Evolutionary conservation across 2,329 filamentous ascomycete genomes (phyloP).

Genomic region (Aspergillus tanneri): DNA sequence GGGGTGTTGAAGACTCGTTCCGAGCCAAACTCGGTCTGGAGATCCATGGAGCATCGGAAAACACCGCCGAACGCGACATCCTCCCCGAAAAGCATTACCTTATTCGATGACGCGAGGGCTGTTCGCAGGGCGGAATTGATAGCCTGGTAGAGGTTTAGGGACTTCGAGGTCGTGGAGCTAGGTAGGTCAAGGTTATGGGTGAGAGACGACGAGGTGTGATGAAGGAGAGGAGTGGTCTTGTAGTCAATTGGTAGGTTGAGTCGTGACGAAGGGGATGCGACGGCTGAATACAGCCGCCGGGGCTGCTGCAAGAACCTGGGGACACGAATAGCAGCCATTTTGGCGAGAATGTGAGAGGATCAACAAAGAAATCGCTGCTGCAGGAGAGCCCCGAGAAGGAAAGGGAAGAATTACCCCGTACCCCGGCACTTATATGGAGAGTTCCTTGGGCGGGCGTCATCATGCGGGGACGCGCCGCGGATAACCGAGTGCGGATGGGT

Average conservation of each 20-base stretch:
- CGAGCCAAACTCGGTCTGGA: conserved; percentile 81
- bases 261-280: conserved; percentile 51
- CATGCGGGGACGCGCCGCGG: conserved; percentile 26
- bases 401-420: neutral
- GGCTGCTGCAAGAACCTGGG: conserved; percentile 18
- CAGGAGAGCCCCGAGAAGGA: neutral
- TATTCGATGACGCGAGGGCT: conserved; percentile 78
- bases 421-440: conserved; percentile 13
- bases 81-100: conserved; percentile 89
- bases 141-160: conserved; percentile 90
- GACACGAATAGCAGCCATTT: conserved; percentile 13
- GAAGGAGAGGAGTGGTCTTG: conserved; percentile 73
- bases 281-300: conserved; percentile 46
- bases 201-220: conserved; percentile 73
- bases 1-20: conserved; percentile 96
- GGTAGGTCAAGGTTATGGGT: conserved; percentile 72
- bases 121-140: conserved; percentile 86
- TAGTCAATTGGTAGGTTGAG: conserved; percentile 90
- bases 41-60: conserved; percentile 88
- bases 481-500: conserved; percentile 27
- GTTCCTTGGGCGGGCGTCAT: neutral
- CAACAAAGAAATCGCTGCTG: neutral
- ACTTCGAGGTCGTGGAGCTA: conserved; percentile 69
- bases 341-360: neutral
- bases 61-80: conserved; percentile 97